Evolutionary conservation across 176 grass and related monocot species (phyloP), one percentile per base, ranked within the genome.

Genomic region (Echinochloa phyllopogon): DNA sequence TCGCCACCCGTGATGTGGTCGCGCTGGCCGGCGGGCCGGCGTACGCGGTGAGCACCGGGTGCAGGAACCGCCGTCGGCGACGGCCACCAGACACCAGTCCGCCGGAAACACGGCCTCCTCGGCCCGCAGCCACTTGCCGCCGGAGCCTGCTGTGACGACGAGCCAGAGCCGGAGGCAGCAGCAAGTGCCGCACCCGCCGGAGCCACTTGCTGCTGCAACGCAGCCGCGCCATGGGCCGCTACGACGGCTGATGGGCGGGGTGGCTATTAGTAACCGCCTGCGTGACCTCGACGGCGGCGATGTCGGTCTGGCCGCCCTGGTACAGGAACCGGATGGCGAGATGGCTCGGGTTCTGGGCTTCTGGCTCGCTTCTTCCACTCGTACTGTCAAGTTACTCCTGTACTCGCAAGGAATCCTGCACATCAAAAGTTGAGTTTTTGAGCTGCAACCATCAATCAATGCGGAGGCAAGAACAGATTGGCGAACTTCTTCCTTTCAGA

Each of bases 291-390:
- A 97, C 91, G 53, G 89, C 89, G 21, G 75, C 83, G 52, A 97
- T 87, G 77, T 92, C 89, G 10, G 94, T 97, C 78, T 90, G 87
- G 2, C 94, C 91, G 14, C 89, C 94, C 72, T 88, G 94, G 84
- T 88, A 88, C 12, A 94, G 85, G 84, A 97, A 90, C 15, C 80
- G 80, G 64, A 97, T 13, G 21, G 75, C 80, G 69, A 92, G 80
- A 18, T 11, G 50, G 12, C 25, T 59, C 9, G 71, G 44, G n/a
- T 38, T 40, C 18, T 17, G 48, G 84, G n/a, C n/a, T n/a, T n/a
- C n/a, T n/a, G n/a, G n/a, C 89, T 91, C 36, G n/a, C n/a, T 44
- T 90, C 85, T 16, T 92, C 89, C 16, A 92, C 85, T 59, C 45
- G 87, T 6, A 90, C 85, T 0, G 89, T 72, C 42, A 94, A 41